phyloP scores from a whole-genome alignment of 2,329 filamentous ascomycete species.

The Fulvia fulva region DNA sequence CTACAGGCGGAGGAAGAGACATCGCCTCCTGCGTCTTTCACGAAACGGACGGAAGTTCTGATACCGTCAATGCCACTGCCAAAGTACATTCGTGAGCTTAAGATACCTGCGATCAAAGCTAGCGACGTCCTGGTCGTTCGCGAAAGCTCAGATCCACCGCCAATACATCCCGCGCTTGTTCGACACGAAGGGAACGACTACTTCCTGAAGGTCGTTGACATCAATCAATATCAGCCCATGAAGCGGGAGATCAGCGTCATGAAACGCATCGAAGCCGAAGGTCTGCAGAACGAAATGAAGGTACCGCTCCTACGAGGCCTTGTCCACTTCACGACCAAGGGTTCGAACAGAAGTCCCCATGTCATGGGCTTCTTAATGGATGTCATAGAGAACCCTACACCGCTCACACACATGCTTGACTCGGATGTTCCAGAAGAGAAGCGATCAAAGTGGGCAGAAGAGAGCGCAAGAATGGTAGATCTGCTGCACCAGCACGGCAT shows the following conservation, averaged over 20 bases:
- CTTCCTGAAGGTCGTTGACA: constrained; percentile 36
- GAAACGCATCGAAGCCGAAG: constrained; percentile 26
- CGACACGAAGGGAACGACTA: constrained; percentile 16
- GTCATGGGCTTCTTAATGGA: constrained; percentile 35
- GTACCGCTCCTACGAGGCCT: constrained; percentile 31
- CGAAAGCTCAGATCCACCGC: constrained; percentile 23
- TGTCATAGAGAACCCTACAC: constrained; percentile 29
- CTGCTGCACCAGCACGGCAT: constrained; percentile 35
- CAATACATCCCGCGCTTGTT: constrained; percentile 28
- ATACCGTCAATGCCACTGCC: constrained; percentile 30
- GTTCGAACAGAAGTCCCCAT: constrained; percentile 14
- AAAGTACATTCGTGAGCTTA: constrained; percentile 33
- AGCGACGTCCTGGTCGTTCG: constrained; percentile 26
- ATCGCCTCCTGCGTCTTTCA: constrained; percentile 14
- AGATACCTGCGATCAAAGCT: constrained; percentile 24
- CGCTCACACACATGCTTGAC: constrained; percentile 32
- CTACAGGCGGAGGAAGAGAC: constrained; percentile 26
- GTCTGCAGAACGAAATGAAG: constrained; percentile 28
- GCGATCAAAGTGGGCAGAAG: constrained; percentile 31
- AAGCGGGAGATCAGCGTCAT: constrained; percentile 35
- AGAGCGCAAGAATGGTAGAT: constrained; percentile 27
- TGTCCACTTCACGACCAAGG: constrained; percentile 18
- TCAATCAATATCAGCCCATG: constrained; percentile 27
- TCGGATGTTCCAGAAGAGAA: constrained; percentile 27
- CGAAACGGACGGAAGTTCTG: constrained; percentile 23